Percentiles rank a stretch among this genome's conserved stretches.
phyloP scores from a whole-genome alignment of 306 rosid species.

The Fragaria iinumae region DNA sequence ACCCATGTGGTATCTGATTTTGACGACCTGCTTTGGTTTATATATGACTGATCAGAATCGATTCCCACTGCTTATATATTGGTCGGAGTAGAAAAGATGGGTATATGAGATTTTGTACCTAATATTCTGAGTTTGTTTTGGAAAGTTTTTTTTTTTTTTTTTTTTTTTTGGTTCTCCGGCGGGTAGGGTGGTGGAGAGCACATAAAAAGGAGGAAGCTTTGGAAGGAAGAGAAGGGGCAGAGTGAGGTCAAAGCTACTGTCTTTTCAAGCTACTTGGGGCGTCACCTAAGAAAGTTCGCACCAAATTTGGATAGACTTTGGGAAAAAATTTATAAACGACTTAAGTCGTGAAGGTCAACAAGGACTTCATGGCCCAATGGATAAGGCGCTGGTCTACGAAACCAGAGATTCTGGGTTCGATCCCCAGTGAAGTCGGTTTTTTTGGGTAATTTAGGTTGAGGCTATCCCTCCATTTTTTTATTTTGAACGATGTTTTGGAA shows the following conservation, averaged over 20 bases:
- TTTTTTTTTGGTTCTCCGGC: not conserved
- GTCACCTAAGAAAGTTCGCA: not conserved
- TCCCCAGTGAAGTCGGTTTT: slow-evolving; percentile 31
- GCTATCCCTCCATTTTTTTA: too few species aligned
- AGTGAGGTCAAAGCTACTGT: slow-evolving; percentile 10
- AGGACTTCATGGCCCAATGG: slow-evolving; percentile 19
- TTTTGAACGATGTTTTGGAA: too few species aligned
- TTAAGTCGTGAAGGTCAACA: too few species aligned
- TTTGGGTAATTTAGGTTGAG: too few species aligned
- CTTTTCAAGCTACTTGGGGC: not conserved
- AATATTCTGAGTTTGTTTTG: not conserved
- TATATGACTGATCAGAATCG: not conserved
- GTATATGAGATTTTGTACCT: not conserved
- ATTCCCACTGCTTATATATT: not conserved
- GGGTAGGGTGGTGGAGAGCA: not conserved
- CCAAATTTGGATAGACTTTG: not conserved
- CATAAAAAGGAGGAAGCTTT: not conserved
- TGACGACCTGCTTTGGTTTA: not conserved
- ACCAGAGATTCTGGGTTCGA: slow-evolving; percentile 35
- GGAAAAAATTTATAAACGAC: too few species aligned
- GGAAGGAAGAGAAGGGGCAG: not conserved
- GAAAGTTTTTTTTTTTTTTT: not conserved
- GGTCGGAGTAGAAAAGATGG: not conserved
- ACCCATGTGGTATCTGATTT: slow-evolving; percentile 43
- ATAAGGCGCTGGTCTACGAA: slow-evolving; percentile 27